Conservation (phyloP, 768 basidiomycete species). For the Mycena floridula region DNA sequence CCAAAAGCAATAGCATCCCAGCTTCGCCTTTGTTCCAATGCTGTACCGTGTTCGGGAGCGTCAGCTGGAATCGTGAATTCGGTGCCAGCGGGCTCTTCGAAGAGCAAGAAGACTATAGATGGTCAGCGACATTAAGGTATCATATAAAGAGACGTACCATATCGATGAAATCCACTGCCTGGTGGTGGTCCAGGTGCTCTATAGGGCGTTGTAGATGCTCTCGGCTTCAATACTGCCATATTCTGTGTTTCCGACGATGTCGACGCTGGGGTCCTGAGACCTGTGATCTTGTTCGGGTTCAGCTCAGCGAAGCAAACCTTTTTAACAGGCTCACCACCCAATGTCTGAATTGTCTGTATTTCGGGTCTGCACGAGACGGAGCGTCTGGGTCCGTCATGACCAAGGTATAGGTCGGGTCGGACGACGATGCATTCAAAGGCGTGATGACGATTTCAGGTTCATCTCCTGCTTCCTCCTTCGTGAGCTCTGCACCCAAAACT, state of each 20-base stretch:
- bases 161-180: conserved; percentile 50
- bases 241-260: conserved; percentile 22
- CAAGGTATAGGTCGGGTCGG: conserved; percentile 33
- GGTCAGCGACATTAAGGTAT: too few species aligned
- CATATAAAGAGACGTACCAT: conserved; percentile 38
- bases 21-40: conserved; percentile 37
- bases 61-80: conserved; percentile 34
- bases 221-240: conserved; percentile 32
- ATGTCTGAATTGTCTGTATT: conserved; percentile 47
- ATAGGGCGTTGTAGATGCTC: conserved; percentile 48
- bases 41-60: conserved; percentile 39
- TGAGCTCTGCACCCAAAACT: conserved; percentile 23
- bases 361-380: conserved; percentile 42
- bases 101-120: conserved; percentile 59
- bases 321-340: conserved; percentile 39
- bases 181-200: conserved; percentile 49
- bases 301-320: conserved; percentile 1
- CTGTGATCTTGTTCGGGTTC: conserved; percentile 24
- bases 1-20: conserved; percentile 57
- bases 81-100: conserved; percentile 47
- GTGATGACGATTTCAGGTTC: conserved; percentile 46
- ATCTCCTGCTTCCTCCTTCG: conserved; percentile 30
- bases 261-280: conserved; percentile 23
- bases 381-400: conserved; percentile 59
- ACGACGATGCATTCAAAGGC: conserved; percentile 22